phyloP scores from a whole-genome alignment of 176 grass and related monocot genomes.

The Pharus latifolius region DNA sequence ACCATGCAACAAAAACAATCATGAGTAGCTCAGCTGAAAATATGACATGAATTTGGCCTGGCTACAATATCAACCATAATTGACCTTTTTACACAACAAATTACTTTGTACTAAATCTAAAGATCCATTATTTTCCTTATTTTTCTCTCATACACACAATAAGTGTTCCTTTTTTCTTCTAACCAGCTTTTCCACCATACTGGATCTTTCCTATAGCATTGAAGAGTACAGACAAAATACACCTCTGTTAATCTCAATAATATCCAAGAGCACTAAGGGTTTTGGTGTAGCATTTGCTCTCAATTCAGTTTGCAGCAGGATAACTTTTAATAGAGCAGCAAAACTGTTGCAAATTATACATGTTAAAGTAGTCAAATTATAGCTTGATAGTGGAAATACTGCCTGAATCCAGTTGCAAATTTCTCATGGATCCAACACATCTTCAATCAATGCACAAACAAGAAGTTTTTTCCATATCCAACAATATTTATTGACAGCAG shows the following conservation, averaged over 20 bases:
- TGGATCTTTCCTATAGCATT: too few relatives aligned
- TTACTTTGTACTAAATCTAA: not conserved
- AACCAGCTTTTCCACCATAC: not conserved
- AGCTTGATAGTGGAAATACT: not conserved
- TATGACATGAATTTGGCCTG: not conserved
- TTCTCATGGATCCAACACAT: not conserved
- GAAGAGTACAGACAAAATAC: not conserved
- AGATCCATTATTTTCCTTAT: not conserved
- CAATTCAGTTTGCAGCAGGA: not conserved
- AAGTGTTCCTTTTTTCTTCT: too few relatives aligned
- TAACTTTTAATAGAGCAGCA: not conserved
- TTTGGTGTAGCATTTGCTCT: not conserved
- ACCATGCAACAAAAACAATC: not conserved
- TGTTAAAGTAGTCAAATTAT: not conserved
- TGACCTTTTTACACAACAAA: not conserved
- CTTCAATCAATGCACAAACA: not conserved
- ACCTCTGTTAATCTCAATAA: not conserved
- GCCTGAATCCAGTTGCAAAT: too few relatives aligned
- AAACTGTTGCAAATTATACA: not conserved
- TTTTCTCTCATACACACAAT: not conserved
- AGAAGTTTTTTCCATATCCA: not conserved
- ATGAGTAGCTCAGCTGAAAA: not conserved
- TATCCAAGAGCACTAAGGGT: not conserved
- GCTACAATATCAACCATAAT: not conserved
- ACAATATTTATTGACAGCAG: too few relatives aligned